phyloP scores from a whole-genome alignment of 2,329 filamentous ascomycete genomes.

The Arthrinium phaeospermum region DNA sequence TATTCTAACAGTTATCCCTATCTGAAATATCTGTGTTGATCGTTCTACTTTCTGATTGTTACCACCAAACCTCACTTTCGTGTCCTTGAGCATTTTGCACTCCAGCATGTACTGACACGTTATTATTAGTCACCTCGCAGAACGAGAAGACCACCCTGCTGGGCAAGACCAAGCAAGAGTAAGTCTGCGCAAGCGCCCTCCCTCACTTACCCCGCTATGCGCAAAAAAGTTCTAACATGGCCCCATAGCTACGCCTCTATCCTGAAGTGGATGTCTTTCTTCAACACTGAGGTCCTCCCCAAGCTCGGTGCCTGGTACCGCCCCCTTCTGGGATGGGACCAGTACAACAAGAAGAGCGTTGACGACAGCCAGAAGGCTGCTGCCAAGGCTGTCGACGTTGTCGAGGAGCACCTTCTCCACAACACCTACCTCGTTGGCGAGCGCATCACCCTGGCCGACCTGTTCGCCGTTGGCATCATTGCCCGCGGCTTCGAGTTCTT shows the following conservation, averaged over 20 bases:
- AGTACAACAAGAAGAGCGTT: conserved; percentile 98
- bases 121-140: conserved; percentile 84
- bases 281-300: conserved; percentile 85
- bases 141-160: conserved; percentile 99
- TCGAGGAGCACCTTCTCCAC: conserved; percentile 87
- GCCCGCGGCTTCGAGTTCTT: conserved; percentile 91
- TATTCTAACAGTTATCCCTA: conserved; percentile 96
- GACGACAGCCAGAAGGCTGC: conserved; percentile 78
- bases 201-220: conserved; percentile 2
- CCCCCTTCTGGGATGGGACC: conserved; percentile 78
- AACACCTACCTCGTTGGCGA: conserved; percentile 98
- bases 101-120: conserved; percentile 34
- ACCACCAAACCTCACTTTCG: not conserved
- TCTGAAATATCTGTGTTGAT: conserved; percentile 93
- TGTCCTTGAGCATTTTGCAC: conserved; percentile 34
- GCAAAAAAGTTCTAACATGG: conserved; percentile 31
- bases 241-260: conserved; percentile 82
- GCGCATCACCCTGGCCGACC: conserved; percentile 94
- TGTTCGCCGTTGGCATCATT: conserved; percentile 81
- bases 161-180: conserved; percentile 99
- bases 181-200: conserved; percentile 40
- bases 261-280: conserved; percentile 97
- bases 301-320: conserved; percentile 81
- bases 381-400: conserved; percentile 69
- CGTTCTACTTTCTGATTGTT: conserved; percentile 78